Evolutionary conservation across 2,329 filamentous ascomycete genomes (phyloP), one percentile per base, ranked within the genome.

Genomic region (Fusarium keratoplasticum): DNA sequence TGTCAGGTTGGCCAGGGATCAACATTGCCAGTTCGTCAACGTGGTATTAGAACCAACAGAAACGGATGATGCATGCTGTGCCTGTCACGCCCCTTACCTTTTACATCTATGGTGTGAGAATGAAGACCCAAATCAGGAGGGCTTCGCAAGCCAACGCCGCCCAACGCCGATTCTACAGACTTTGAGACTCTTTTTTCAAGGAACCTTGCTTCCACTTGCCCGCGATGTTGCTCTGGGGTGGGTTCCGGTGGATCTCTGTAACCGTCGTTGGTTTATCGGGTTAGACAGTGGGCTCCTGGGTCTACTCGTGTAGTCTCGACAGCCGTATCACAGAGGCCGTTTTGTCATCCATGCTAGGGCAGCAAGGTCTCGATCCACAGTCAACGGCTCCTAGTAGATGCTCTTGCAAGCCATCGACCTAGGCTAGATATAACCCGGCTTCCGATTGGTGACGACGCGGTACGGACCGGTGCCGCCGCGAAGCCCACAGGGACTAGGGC

Each of bases 1-100:
- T 50, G 33, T 29, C 18, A 40, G 33, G 20, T 52, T 31, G n/a
- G 8, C 11, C 22, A 47, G 59, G 54, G 61, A 27, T 31, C 35
- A 35, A 58, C 36, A 20, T 33, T 52, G 47, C 47, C 25, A 57
- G 25, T 33, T 25, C 47, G 35, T 63, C 35, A 29, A 33, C 16
- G 61, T 63, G 47, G 61, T 55, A 63, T 55, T n/a, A 6, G 25
- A 64, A 64, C 54, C 54, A 64, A 50, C 61, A 57, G 29, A 33
- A 40, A 44, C 50, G 22, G 29, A 25, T 44, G 27, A 50, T 44
- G n/a, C 20, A 20, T 50, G 40, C 29, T 50, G 20, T 36, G 59
- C 36, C 27, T 35, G 44, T 44, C 33, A 35, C 33, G 36, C 25
- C 50, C 29, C 36, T 64, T 58, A 18, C 50, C 18, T 25, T 35